A percentile compares a stretch with the other conserved stretches of the same genome.
Evolutionary conservation across 179 eudicot genomes (phyloP).

Genomic region (Kewa caespitosa): DNA sequence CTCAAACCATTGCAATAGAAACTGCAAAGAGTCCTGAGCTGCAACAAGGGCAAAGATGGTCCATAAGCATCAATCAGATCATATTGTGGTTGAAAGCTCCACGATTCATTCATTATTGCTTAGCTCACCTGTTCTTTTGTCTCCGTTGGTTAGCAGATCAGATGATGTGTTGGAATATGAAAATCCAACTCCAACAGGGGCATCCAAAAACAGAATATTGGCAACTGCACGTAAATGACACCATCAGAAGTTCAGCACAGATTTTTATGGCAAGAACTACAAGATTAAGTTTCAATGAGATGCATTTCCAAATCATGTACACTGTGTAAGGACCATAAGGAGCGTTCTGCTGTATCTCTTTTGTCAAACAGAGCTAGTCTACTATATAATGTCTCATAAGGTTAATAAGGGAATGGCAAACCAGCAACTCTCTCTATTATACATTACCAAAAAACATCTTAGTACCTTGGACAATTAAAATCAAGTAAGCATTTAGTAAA

Average conservation of each 20-base stretch:
- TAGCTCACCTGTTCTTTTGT: slow-evolving; percentile 73
- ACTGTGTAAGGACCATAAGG: too few species aligned
- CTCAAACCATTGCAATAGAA: slow-evolving; percentile 73
- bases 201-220: slow-evolving; percentile 76
- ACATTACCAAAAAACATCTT: too few species aligned
- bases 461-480: too few species aligned
- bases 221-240: slow-evolving; percentile 62
- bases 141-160: slow-evolving; percentile 72
- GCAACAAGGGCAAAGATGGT: slow-evolving; percentile 26
- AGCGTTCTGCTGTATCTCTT: too few species aligned
- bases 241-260: slow-evolving; percentile 19
- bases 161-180: slow-evolving; percentile 84
- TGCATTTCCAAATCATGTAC: not conserved
- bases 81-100: not conserved
- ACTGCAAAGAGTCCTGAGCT: slow-evolving; percentile 75
- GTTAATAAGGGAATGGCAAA: too few species aligned
- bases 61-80: not conserved
- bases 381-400: too few species aligned
- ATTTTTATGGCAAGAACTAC: not conserved
- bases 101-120: not conserved
- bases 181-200: slow-evolving; percentile 96
- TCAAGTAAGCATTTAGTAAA: too few species aligned
- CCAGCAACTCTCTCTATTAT: too few species aligned
- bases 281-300: not conserved
- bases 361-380: too few species aligned